Evolutionary conservation across 2,329 filamentous ascomycete genomes (phyloP).

Genomic region (Apiospora phragmitis): DNA sequence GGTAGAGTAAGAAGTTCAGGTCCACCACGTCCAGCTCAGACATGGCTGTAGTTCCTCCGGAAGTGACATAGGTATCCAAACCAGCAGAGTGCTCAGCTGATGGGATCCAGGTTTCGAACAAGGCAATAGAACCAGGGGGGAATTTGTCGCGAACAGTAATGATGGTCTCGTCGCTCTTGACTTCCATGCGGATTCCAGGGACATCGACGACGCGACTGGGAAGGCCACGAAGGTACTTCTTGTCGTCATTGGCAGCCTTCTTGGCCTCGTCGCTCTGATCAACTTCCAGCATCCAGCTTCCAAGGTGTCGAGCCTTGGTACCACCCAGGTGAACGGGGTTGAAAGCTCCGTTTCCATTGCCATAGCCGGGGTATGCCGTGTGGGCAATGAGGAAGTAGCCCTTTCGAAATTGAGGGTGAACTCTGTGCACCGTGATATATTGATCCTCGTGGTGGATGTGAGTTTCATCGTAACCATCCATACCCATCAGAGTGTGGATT

Average conservation of each 20-base stretch:
- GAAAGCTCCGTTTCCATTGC: conserved; percentile 79
- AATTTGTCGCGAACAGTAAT: conserved; percentile 83
- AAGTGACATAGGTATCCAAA: conserved; percentile 83
- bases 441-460: conserved; percentile 96
- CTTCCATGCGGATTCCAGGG: conserved; percentile 71
- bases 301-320: conserved; percentile 81
- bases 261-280: conserved; percentile 73
- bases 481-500: conserved; percentile 93
- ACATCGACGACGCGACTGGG: conserved; percentile 78
- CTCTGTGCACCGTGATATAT: conserved; percentile 93
- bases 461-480: conserved; percentile 90
- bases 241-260: conserved; percentile 65
- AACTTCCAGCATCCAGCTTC: conserved; percentile 90
- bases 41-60: conserved; percentile 78
- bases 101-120: conserved; percentile 96
- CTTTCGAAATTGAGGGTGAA: conserved; percentile 88
- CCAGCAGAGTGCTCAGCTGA: conserved; percentile 80
- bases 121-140: conserved; percentile 87
- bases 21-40: conserved; percentile 73
- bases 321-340: conserved; percentile 78
- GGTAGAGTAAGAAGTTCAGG: conserved; percentile 88
- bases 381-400: conserved; percentile 96
- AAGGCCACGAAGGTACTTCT: conserved; percentile 74
- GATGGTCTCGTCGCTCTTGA: conserved; percentile 71
- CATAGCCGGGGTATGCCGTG: conserved; percentile 90